Evolutionary conservation across 176 grass and related monocot species (phyloP).

Genomic region (maize (Zea mays)): DNA sequence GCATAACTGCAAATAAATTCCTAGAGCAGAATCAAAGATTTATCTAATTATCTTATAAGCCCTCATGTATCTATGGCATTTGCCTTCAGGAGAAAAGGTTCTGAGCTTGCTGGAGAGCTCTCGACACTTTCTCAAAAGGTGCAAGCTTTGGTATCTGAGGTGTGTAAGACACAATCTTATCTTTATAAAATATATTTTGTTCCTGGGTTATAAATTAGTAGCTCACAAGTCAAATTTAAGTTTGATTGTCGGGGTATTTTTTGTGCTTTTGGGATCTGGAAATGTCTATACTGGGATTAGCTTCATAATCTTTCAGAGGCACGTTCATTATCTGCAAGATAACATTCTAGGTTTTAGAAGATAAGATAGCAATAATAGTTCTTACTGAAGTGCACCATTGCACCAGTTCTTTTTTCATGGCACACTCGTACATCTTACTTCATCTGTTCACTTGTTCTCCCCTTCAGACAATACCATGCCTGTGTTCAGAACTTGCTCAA

Average conservation of each 20-base stretch:
- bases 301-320: background rate
- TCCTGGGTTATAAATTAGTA: constrained; percentile 13
- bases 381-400: constrained; percentile 13
- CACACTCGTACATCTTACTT: constrained; percentile 23
- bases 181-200: constrained; percentile 22
- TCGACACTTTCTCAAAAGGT: constrained; percentile 81
- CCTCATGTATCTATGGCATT: constrained; percentile 15
- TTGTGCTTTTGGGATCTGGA: constrained; percentile 26
- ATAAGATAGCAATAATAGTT: constrained; percentile 19
- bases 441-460: constrained; percentile 36
- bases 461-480: constrained; percentile 90
- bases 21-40: constrained; percentile 1
- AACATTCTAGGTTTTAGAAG: constrained; percentile 21
- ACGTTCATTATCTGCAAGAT: background rate
- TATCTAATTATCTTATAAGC: constrained; percentile 27
- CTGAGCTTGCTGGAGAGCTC: constrained; percentile 83
- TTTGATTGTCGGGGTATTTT: background rate
- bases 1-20: constrained; percentile 11
- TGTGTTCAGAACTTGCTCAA: constrained; percentile 95
- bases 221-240: constrained; percentile 7
- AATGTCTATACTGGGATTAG: background rate
- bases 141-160: constrained; percentile 88
- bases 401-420: background rate
- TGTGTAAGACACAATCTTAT: constrained; percentile 39
- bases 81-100: constrained; percentile 77